Base-by-base conservation (phyloP, 2,329 filamentous ascomycete genomes). In the Penicillium sp. region DNA sequence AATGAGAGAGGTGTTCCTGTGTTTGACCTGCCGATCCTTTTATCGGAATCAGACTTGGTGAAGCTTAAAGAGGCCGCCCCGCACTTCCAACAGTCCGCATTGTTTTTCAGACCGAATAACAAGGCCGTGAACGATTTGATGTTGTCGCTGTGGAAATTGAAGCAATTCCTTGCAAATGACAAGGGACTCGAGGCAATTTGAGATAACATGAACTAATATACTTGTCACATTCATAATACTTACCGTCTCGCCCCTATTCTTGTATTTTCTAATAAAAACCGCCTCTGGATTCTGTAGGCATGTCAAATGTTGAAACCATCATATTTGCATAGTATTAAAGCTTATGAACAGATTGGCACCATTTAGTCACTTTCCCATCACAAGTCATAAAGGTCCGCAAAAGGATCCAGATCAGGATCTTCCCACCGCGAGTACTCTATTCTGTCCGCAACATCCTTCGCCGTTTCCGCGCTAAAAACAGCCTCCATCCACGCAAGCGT, bases 401-500 rank as follows among this genome's bases (percentile, higher is more conserved):
- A 89, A 0, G 83, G 82, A 72, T 89, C 86, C 19, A 75, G 66
- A 3, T 62, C 71, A 1, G 80, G 53, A 62, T 88, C 80, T 5
- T 63, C 64, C 60, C 83, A 81, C 43, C 85, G 80, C 13, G 80
- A 78, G 72, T 88, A 88, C 73, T 89, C 87, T 57, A 84, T 80
- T 29, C 63, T 68, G 51, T 80, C 72, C 2, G 84, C 83, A 29
- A 87, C 70, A 1, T 64, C 65, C 25, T 73, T 68, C 1, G 85
- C 84, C 14, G 77, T 69, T 1, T 80, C 78, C 44, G 80, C 76
- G 0, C 85, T 85, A 70, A 81, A 88, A 4, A 83, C 72, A 31
- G 78, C 72, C 35, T 67, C 77, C 19, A 88, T 77, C 72, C 83
- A 88, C 1, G 83, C 85, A 67, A 85, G 78, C 44, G 79, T 83